Evolutionary conservation across 2,329 filamentous ascomycete genomes (phyloP).

Genomic region (Penicillium italicum): DNA sequence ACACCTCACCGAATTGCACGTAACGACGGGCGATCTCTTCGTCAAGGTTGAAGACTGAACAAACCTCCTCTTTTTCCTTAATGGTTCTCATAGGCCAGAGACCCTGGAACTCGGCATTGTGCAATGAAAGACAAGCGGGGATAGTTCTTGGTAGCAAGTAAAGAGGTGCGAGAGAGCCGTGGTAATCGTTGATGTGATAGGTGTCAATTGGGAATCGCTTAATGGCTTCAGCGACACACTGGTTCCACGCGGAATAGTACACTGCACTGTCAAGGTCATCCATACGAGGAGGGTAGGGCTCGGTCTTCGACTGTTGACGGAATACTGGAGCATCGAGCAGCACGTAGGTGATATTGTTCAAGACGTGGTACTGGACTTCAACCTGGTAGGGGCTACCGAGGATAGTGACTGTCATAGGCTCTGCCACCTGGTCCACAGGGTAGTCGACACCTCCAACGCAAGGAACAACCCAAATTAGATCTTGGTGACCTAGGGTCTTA

Average conservation of each 20-base stretch:
- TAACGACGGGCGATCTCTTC: slow-evolving; percentile 57
- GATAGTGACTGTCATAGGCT: slow-evolving; percentile 61
- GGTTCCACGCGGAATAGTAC: slow-evolving; percentile 68
- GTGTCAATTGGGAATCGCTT: slow-evolving; percentile 61
- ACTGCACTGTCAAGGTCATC: slow-evolving; percentile 65
- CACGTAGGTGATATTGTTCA: slow-evolving; percentile 66
- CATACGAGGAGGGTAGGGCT: slow-evolving; percentile 66
- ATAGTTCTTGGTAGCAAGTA: slow-evolving; percentile 62
- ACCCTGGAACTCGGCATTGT: slow-evolving; percentile 68
- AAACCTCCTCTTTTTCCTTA: slow-evolving; percentile 61
- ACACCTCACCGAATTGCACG: slow-evolving; percentile 65
- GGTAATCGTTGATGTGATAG: slow-evolving; percentile 66
- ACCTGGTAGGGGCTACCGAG: slow-evolving; percentile 60
- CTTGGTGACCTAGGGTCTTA: slow-evolving; percentile 61
- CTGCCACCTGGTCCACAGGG: slow-evolving; percentile 55
- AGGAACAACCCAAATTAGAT: slow-evolving; percentile 63
- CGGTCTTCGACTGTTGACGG: slow-evolving; percentile 59
- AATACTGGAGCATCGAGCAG: slow-evolving; percentile 65
- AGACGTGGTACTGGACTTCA: slow-evolving; percentile 60
- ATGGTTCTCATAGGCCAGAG: slow-evolving; percentile 64
- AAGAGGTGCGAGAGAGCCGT: slow-evolving; percentile 60
- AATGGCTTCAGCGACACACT: slow-evolving; percentile 63
- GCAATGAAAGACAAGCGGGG: slow-evolving; percentile 61
- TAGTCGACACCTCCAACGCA: slow-evolving; percentile 64
- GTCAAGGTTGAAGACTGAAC: slow-evolving; percentile 61